These are phyloP conservation scores for Euphrasia confusa DNA, from an alignment of 257 asterid species.

Conservation along the genomic window DNA sequence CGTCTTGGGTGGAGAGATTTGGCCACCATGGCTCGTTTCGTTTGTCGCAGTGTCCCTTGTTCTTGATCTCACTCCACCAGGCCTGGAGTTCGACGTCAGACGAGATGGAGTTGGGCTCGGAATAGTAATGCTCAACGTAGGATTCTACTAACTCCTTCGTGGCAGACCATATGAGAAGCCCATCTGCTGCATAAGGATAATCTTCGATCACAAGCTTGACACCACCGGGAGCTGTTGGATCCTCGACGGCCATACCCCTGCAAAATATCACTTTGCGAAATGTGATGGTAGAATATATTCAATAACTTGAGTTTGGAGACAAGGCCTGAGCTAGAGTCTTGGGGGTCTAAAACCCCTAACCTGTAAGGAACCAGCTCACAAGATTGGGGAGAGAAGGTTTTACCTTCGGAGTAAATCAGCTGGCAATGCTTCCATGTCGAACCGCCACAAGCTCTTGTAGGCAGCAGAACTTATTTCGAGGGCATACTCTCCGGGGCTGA, in stretches of 20 bases:
- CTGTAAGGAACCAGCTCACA: not conserved
- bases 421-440: constrained; percentile 82
- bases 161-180: constrained; percentile 85
- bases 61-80: constrained; percentile 90
- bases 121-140: constrained; percentile 65
- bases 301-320: not conserved
- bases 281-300: constrained; percentile 2
- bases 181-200: constrained; percentile 93
- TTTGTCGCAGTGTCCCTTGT: constrained; percentile 65
- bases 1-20: constrained; percentile 57
- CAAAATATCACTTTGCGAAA: not conserved
- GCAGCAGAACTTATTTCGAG: constrained; percentile 90
- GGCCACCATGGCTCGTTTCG: constrained; percentile 92
- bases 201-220: constrained; percentile 78
- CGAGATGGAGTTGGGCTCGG: constrained; percentile 50
- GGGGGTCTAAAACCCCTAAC: no score
- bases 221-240: constrained; percentile 68
- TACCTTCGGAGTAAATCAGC: constrained; percentile 75
- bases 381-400: not conserved
- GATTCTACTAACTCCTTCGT: constrained; percentile 69
- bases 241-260: constrained; percentile 93
- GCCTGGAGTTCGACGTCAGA: constrained; percentile 75
- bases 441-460: constrained; percentile 73
- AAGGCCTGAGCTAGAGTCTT: no score
- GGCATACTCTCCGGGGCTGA: constrained; percentile 80